Percentiles rank a stretch among this genome's conserved stretches.
Evolutionary conservation across 2,329 filamentous ascomycete species (phyloP).

Genomic region (Elsinoe necatrix): DNA sequence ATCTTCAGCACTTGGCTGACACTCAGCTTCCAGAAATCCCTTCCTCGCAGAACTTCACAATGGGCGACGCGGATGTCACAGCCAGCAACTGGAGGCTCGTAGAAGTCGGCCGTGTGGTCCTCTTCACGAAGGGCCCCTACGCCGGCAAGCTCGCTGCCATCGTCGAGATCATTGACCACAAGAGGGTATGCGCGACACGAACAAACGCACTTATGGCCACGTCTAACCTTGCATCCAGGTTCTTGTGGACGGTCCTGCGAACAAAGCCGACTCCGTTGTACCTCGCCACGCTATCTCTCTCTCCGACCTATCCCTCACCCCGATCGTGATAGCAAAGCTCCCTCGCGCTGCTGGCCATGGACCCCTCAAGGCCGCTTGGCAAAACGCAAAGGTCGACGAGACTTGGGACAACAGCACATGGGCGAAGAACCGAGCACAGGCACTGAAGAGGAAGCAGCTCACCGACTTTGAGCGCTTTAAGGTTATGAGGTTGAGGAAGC

Average conservation of each 20-base stretch:
- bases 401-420: conserved; percentile 89
- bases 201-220: conserved; percentile 19
- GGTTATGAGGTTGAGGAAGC: conserved; percentile 98
- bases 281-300: conserved; percentile 82
- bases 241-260: conserved; percentile 89
- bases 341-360: conserved; percentile 76
- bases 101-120: conserved; percentile 95
- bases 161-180: conserved; percentile 99
- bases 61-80: conserved; percentile 42
- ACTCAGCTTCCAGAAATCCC: neutral
- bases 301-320: conserved; percentile 77
- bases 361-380: conserved; percentile 80
- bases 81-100: conserved; percentile 76
- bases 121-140: conserved; percentile 76
- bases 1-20: neutral
- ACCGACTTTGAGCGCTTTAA: conserved; percentile 99
- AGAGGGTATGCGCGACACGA: conserved; percentile 72
- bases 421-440: conserved; percentile 86
- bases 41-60: conserved; percentile 27
- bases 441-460: conserved; percentile 77
- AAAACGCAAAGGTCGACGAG: conserved; percentile 79
- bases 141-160: conserved; percentile 83
- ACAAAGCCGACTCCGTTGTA: conserved; percentile 68
- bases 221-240: conserved; percentile 50
- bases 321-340: conserved; percentile 77